Percentiles rank a stretch among this genome's conserved stretches.
Evolutionary conservation across 1,284 basidiomycete genomes (phyloP).

Genomic region (Ustilago loliicola): DNA sequence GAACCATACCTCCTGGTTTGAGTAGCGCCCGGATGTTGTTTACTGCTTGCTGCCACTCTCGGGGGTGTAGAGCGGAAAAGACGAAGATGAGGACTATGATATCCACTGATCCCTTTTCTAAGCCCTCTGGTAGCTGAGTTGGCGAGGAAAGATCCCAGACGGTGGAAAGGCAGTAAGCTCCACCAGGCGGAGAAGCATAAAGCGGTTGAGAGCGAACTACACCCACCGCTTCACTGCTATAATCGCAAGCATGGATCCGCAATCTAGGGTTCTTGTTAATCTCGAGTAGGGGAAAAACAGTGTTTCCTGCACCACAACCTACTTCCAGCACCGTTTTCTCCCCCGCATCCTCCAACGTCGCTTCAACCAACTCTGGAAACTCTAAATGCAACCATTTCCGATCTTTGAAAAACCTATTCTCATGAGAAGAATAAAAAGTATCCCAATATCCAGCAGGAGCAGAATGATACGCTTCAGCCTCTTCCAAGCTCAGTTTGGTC

Average conservation of each 20-base stretch:
- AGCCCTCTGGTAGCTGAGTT: constrained; percentile 38
- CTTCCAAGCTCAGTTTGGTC: constrained; percentile 48
- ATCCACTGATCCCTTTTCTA: constrained; percentile 77
- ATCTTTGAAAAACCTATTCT: constrained; percentile 69
- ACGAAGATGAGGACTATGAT: constrained; percentile 95
- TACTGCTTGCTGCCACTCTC: constrained; percentile 89
- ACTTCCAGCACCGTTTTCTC: constrained; percentile 62
- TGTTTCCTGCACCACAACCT: constrained; percentile 79
- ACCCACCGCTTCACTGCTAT: constrained; percentile 87
- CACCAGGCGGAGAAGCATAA: constrained; percentile 25
- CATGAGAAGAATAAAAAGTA: constrained; percentile 63
- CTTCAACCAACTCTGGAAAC: constrained; percentile 66
- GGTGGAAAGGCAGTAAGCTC: constrained; percentile 77
- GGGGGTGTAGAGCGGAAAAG: constrained; percentile 90
- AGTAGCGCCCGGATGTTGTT: constrained; percentile 83
- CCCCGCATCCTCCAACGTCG: constrained; percentile 46
- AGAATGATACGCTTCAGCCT: constrained; percentile 57
- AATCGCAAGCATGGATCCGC: constrained; percentile 86
- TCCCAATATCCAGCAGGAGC: constrained; percentile 64
- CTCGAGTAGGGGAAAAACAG: constrained; percentile 87
- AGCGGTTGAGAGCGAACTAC: constrained; percentile 78
- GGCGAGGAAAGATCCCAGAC: constrained; percentile 87
- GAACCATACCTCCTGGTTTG: constrained; percentile 86
- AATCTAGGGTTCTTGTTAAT: constrained; percentile 86
- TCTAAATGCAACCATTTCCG: constrained; percentile 67